Percentiles rank a stretch among this genome's conserved stretches.
phyloP scores from a whole-genome alignment of 2,329 filamentous ascomycete genomes.

The Elsinoe ampelina region DNA sequence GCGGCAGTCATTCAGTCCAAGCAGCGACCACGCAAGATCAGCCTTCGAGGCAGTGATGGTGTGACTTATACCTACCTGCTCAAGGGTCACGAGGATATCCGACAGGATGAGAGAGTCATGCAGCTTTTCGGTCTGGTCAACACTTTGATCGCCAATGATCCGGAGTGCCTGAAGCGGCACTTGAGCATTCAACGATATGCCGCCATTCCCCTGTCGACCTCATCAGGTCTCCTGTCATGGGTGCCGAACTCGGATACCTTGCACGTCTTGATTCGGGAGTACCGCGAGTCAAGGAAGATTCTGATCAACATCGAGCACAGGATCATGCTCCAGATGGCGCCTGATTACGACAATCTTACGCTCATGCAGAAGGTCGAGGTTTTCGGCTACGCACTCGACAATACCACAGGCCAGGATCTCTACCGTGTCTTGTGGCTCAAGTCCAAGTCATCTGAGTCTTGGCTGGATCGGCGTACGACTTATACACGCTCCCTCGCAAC shows the following conservation, averaged over 20 bases:
- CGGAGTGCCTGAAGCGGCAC: conserved; percentile 93
- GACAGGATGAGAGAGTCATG: conserved; percentile 98
- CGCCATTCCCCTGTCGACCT: conserved; percentile 93
- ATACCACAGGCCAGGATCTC: conserved; percentile 95
- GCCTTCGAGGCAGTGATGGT: conserved; percentile 81
- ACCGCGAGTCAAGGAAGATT: conserved; percentile 94
- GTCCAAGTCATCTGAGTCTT: conserved; percentile 94
- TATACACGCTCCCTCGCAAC: conserved; percentile 95
- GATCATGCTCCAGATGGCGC: conserved; percentile 99
- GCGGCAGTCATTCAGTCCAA: conserved; percentile 94
- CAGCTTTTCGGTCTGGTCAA: conserved; percentile 97
- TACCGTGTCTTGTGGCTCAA: conserved; percentile 98
- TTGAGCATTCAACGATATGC: conserved; percentile 93
- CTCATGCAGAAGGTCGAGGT: conserved; percentile 99
- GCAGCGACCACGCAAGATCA: conserved; percentile 85
- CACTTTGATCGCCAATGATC: conserved; percentile 84
- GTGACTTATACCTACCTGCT: conserved; percentile 77
- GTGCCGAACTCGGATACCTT: conserved; percentile 96
- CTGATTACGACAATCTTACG: conserved; percentile 95
- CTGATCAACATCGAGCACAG: conserved; percentile 97
- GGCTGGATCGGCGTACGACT: conserved; percentile 96
- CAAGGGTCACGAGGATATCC: conserved; percentile 99
- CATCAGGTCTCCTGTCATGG: conserved; percentile 90
- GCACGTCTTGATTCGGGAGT: conserved; percentile 93
- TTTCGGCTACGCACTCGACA: conserved; percentile 97